A percentile compares a stretch with the other conserved stretches of the same genome.
Conservation (phyloP, 768 basidiomycete genomes). For the Cystofilobasidium capitatum region DNA sequence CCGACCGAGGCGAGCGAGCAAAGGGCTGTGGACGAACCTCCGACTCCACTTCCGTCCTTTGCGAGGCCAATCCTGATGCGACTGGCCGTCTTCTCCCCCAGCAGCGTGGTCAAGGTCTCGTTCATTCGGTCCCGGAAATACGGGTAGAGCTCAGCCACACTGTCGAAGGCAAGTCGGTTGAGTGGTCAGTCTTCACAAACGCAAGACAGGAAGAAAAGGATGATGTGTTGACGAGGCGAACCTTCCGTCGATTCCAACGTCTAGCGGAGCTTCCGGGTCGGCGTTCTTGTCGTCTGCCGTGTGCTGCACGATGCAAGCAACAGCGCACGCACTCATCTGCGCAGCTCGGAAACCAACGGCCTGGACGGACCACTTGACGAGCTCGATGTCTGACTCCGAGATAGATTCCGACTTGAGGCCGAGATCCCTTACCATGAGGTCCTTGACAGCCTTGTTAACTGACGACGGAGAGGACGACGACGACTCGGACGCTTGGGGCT, state of each 20-base stretch:
- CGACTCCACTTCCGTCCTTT: conserved; percentile 94
- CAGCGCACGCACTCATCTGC: conserved; percentile 69
- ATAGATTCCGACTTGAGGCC: conserved; percentile 51
- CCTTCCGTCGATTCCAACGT: conserved; percentile 91
- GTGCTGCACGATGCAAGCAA: conserved; percentile 76
- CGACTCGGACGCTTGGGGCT: conserved; percentile 33
- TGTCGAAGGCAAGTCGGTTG: conserved; percentile 35
- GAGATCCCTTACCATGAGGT: conserved; percentile 55
- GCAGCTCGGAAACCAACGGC: conserved; percentile 76
- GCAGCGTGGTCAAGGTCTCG: conserved; percentile 59
- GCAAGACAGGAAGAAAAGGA: background rate
- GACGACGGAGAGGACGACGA: conserved; percentile 24
- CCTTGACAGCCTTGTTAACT: conserved; percentile 35
- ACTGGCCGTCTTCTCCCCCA: conserved; percentile 72
- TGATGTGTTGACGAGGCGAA: conserved; percentile 34
- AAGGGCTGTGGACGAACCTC: conserved; percentile 57
- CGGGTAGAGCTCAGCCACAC: conserved; percentile 87
- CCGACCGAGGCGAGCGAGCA: background rate
- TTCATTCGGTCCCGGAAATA: conserved; percentile 66
- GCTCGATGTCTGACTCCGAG: conserved; percentile 47
- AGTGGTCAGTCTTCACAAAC: background rate
- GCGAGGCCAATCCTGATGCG: conserved; percentile 80
- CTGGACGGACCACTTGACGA: conserved; percentile 69
- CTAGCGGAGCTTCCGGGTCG: conserved; percentile 44
- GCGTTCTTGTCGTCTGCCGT: conserved; percentile 57